A percentile compares a stretch with the other conserved stretches of the same genome.
phyloP scores from a whole-genome alignment of 306 rosid genomes.

The Benincasa hispida region DNA sequence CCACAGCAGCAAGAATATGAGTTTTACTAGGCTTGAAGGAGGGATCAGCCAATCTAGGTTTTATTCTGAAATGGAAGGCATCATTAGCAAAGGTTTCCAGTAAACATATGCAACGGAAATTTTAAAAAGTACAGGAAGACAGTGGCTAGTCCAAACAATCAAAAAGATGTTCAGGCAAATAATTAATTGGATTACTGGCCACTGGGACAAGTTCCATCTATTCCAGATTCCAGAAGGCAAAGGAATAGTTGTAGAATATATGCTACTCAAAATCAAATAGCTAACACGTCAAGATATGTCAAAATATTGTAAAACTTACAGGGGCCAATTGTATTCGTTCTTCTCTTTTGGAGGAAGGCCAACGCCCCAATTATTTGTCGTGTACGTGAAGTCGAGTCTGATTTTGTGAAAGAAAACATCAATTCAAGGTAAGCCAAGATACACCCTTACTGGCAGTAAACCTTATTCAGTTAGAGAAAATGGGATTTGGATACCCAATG shows the following conservation, averaged over 20 bases:
- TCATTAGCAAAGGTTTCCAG: conserved; percentile 7
- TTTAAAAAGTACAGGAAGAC: not conserved
- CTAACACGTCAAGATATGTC: not conserved
- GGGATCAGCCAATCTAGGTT: conserved; percentile 82
- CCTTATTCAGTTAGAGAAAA: not conserved
- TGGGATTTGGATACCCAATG: not conserved
- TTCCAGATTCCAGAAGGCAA: not conserved
- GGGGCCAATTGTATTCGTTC: conserved; percentile 71
- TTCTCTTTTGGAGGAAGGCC: conserved; percentile 89
- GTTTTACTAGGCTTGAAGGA: conserved; percentile 63
- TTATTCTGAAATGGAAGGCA: conserved; percentile 40
- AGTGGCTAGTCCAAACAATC: not conserved
- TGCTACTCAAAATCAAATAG: not conserved
- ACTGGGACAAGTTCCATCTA: not conserved
- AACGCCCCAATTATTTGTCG: conserved; percentile 80
- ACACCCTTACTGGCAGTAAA: not conserved
- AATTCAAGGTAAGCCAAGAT: not conserved
- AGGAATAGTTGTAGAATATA: not conserved
- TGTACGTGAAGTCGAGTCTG: conserved; percentile 85
- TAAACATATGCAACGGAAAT: not conserved
- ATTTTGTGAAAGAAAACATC: conserved; percentile 4
- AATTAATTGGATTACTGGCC: not conserved
- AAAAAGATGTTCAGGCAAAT: not conserved
- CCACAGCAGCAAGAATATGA: conserved; percentile 48
- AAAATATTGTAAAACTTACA: conserved; percentile 40